Percentiles rank a stretch among this genome's conserved stretches.
Conservation (phyloP, 2,329 filamentous ascomycete species). For the Microdochium bolleyi region DNA sequence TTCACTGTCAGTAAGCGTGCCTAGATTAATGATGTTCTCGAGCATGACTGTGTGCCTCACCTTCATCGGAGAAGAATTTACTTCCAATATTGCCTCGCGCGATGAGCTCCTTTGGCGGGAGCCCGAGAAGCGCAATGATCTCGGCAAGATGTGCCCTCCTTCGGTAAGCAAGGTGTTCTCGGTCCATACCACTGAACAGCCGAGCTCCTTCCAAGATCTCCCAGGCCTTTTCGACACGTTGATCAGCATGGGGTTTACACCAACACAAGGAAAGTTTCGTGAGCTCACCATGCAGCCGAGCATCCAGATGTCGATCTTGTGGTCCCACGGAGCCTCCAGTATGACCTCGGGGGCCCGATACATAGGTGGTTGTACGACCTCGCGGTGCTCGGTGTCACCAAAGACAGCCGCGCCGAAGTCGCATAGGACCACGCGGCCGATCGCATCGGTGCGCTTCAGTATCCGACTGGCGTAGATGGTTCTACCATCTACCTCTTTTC, state of each 20-base stretch:
- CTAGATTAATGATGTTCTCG: slow-evolving; percentile 1
- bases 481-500: slow-evolving; percentile 31
- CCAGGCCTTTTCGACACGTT: slow-evolving; percentile 33
- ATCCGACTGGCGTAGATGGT: slow-evolving; percentile 32
- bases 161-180: slow-evolving; percentile 26
- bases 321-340: slow-evolving; percentile 33
- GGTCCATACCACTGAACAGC: slow-evolving; percentile 33
- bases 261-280: slow-evolving; percentile 2
- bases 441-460: slow-evolving; percentile 21
- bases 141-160: slow-evolving; percentile 39
- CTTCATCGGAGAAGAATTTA: slow-evolving; percentile 30
- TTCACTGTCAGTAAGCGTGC: neutral
- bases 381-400: slow-evolving; percentile 23
- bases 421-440: slow-evolving; percentile 30
- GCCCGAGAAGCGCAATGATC: slow-evolving; percentile 35
- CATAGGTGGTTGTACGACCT: slow-evolving; percentile 28
- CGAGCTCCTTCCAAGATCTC: slow-evolving; percentile 35
- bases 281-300: slow-evolving; percentile 37
- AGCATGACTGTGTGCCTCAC: slow-evolving; percentile 10
- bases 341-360: slow-evolving; percentile 40
- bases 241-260: slow-evolving; percentile 1
- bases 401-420: slow-evolving; percentile 39
- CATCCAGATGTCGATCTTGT: slow-evolving; percentile 44
- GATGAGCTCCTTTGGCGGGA: slow-evolving; percentile 27
- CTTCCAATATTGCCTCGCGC: slow-evolving; percentile 15